Evolutionary conservation across 1,284 basidiomycete genomes (phyloP).

Genomic region (Ustilago esculenta): DNA sequence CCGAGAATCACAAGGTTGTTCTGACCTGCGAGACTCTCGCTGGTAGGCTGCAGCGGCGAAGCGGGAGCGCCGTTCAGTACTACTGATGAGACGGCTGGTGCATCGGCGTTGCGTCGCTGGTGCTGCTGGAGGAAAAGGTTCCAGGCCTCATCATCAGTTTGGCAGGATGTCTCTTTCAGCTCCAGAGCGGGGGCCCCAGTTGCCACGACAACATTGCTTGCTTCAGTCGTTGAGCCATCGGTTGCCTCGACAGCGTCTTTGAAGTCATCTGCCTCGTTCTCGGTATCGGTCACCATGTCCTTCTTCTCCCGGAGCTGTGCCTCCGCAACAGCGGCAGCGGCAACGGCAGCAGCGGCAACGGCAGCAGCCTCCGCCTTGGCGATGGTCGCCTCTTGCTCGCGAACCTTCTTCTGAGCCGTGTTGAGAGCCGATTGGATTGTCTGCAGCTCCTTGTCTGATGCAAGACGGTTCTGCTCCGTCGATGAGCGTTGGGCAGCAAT

Average conservation of each 20-base stretch:
- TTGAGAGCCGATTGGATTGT: slow-evolving; percentile 47
- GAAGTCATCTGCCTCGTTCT: slow-evolving; percentile 43
- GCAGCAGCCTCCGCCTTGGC: slow-evolving; percentile 39
- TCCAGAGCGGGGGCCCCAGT: slow-evolving; percentile 27
- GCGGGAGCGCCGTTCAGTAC: slow-evolving; percentile 9
- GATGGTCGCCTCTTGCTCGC: slow-evolving; percentile 38
- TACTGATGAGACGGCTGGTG: slow-evolving; percentile 1
- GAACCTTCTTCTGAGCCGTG: slow-evolving; percentile 43
- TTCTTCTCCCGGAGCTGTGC: slow-evolving; percentile 37
- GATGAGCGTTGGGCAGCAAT: slow-evolving; percentile 45
- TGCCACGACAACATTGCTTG: slow-evolving; percentile 11
- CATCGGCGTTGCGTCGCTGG: slow-evolving; percentile 7
- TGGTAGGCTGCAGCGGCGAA: slow-evolving; percentile 25
- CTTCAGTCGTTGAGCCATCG: slow-evolving; percentile 3
- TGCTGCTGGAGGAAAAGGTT: slow-evolving; percentile 29
- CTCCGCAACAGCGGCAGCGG: slow-evolving; percentile 36
- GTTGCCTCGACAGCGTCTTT: slow-evolving; percentile 34
- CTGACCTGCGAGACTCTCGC: slow-evolving; percentile 26
- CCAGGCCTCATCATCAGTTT: slow-evolving; percentile 57
- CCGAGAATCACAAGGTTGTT: slow-evolving; percentile 46
- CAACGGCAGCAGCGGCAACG: slow-evolving; percentile 41
- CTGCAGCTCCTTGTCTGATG: slow-evolving; percentile 51
- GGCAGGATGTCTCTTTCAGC: slow-evolving; percentile 45
- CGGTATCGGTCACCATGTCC: slow-evolving; percentile 36
- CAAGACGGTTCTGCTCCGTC: slow-evolving; percentile 42